phyloP scores from a whole-genome alignment of 1,139 yeast species.

The Lodderomyces margitis region DNA sequence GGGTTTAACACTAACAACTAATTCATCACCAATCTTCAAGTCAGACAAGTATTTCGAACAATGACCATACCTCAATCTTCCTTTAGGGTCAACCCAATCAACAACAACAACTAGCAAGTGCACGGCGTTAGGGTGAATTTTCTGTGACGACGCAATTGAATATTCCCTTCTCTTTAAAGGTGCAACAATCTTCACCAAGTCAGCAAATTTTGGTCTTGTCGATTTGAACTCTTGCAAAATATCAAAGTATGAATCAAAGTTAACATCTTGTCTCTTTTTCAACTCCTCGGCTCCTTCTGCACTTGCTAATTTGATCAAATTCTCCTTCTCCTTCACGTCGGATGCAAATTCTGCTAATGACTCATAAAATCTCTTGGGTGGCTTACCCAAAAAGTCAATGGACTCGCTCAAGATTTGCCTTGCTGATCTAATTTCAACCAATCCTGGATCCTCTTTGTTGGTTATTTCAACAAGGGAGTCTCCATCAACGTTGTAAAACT shows the following conservation, averaged over 20 bases:
- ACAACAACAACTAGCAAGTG: conserved; percentile 93
- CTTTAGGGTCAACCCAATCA: conserved; percentile 89
- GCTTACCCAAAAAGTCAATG: conserved; percentile 88
- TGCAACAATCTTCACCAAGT: conserved; percentile 69
- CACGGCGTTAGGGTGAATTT: conserved; percentile 84
- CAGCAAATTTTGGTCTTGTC: conserved; percentile 76
- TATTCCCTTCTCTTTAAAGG: conserved; percentile 97
- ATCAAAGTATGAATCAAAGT: conserved; percentile 79
- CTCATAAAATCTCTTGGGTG: conserved; percentile 93
- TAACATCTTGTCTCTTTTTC: conserved; percentile 83
- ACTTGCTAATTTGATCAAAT: conserved; percentile 62
- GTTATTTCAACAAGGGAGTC: conserved; percentile 70
- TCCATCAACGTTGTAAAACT: conserved; percentile 68
- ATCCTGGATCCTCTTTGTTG: conserved; percentile 58
- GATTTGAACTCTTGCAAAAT: conserved; percentile 76
- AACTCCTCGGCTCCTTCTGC: conserved; percentile 85
- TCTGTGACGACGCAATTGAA: conserved; percentile 97
- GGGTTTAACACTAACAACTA: conserved; percentile 93
- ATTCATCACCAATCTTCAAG: conserved; percentile 74
- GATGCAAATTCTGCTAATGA: conserved; percentile 70
- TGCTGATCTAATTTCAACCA: conserved; percentile 73
- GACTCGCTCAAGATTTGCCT: conserved; percentile 78
- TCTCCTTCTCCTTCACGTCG: conserved; percentile 63
- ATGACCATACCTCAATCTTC: conserved; percentile 88
- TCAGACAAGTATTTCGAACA: conserved; percentile 89